These are phyloP conservation scores for Chaetomium fimeti DNA, from an alignment of 495 filamentous ascomycete genomes.

Conservation along the genomic window DNA sequence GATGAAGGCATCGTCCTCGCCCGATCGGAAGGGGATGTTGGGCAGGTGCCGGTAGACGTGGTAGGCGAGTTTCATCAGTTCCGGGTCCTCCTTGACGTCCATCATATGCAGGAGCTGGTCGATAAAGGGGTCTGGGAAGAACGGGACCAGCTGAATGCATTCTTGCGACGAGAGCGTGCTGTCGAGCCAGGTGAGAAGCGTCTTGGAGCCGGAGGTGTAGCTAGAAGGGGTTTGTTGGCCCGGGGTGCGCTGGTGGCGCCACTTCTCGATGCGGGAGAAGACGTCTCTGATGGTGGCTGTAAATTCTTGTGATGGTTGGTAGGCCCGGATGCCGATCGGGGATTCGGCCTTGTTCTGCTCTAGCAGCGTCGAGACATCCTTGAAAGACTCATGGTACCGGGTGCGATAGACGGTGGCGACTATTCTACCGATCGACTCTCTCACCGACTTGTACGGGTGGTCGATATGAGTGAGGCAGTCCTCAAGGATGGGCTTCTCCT, in stretches of 20 bases:
- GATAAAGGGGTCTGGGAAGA: slow-evolving; percentile 87
- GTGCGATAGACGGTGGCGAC: slow-evolving; percentile 84
- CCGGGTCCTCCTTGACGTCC: slow-evolving; percentile 98
- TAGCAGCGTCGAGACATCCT: slow-evolving; percentile 69
- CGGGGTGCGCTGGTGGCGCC: slow-evolving; percentile 78
- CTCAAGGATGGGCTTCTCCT: slow-evolving; percentile 81
- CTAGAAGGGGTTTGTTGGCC: slow-evolving; percentile 91
- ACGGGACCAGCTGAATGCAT: slow-evolving; percentile 84
- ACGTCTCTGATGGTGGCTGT: slow-evolving; percentile 67
- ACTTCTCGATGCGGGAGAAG: slow-evolving; percentile 78
- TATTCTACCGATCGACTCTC: slow-evolving; percentile 89
- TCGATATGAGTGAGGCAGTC: slow-evolving; percentile 90
- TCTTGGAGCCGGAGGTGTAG: slow-evolving; percentile 96
- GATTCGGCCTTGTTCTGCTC: slow-evolving; percentile 73
- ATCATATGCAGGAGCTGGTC: slow-evolving; percentile 97
- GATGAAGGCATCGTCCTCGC: slow-evolving; percentile 82
- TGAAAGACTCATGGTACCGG: slow-evolving; percentile 89
- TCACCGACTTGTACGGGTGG: slow-evolving; percentile 95
- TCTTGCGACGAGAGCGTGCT: slow-evolving; percentile 86
- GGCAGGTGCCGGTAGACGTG: slow-evolving; percentile 96
- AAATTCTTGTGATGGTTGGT: slow-evolving; percentile 73
- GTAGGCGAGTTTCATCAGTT: slow-evolving; percentile 91
- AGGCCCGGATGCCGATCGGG: slow-evolving; percentile 82
- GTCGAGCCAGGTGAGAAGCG: slow-evolving; percentile 92
- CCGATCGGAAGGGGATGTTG: slow-evolving; percentile 88